These are phyloP conservation scores for Nitzschia sp. DNA, from an alignment of 108 stramenopile species.

Conservation along the genomic window DNA sequence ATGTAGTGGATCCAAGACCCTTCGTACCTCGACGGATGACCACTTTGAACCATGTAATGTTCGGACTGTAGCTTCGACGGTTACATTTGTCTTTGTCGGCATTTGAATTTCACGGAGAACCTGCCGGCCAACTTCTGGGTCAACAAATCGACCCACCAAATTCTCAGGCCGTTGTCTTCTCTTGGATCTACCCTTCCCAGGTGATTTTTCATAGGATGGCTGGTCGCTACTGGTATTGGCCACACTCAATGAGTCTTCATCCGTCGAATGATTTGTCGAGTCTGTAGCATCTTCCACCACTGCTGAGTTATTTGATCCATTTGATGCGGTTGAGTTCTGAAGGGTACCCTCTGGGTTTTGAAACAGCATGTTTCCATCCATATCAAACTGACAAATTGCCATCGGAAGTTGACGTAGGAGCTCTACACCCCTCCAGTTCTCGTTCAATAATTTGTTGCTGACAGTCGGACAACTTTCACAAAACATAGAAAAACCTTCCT, in stretches of 20 bases:
- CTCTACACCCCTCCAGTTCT: conserved; percentile 26
- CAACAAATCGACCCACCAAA: conserved; percentile 31
- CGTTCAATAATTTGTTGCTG: neutral
- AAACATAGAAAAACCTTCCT: conserved; percentile 1
- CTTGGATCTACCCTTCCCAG: neutral
- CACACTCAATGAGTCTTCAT: no score
- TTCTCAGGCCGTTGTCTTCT: neutral
- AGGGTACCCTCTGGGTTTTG: conserved; percentile 35
- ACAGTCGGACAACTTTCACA: neutral
- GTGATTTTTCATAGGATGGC: no score
- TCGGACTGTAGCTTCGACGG: conserved; percentile 26
- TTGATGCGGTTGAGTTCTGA: no score
- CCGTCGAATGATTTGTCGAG: no score
- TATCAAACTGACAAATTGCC: conserved; percentile 35
- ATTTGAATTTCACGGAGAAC: conserved; percentile 5
- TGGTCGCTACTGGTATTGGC: no score
- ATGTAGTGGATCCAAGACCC: conserved; percentile 23
- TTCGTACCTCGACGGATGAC: conserved; percentile 28
- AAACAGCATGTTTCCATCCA: conserved; percentile 30
- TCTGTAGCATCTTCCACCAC: no score
- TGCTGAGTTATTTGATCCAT: no score
- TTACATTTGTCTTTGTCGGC: neutral
- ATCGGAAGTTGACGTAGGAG: conserved; percentile 38
- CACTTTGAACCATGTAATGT: conserved; percentile 27
- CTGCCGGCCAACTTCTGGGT: conserved; percentile 5